Evolutionary conservation across 306 rosid genomes (phyloP).

Genomic region (Trifolium dubium): DNA sequence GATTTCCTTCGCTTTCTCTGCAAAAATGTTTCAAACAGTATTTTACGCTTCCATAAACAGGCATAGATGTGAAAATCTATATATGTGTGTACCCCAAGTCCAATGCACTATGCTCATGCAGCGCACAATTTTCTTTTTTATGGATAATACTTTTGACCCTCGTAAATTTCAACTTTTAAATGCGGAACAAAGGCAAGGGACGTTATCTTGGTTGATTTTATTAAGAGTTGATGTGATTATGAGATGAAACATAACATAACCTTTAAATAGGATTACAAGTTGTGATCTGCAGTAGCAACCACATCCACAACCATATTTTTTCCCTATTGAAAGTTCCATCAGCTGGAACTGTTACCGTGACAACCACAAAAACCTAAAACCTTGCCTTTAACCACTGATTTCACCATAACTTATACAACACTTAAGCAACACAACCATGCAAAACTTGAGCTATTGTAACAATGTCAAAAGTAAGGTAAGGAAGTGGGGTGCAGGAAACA

Average conservation of each 20-base stretch:
- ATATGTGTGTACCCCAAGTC: slow-evolving; percentile 6
- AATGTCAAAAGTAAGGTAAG: slow-evolving; percentile 16
- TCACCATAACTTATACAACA: slow-evolving; percentile 20
- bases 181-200: slow-evolving; percentile 23
- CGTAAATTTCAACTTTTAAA: background rate
- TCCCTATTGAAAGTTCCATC: slow-evolving; percentile 34
- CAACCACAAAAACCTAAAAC: slow-evolving; percentile 42
- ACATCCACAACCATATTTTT: slow-evolving; percentile 40
- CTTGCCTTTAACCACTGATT: slow-evolving; percentile 35
- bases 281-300: slow-evolving; percentile 25
- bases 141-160: slow-evolving; percentile 3
- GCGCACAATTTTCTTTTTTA: slow-evolving; percentile 17
- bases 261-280: slow-evolving; percentile 24
- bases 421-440: slow-evolving; percentile 26
- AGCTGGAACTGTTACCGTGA: slow-evolving; percentile 34
- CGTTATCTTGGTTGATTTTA: slow-evolving; percentile 27
- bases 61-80: slow-evolving; percentile 8
- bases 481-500: background rate
- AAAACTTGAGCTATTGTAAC: slow-evolving; percentile 18
- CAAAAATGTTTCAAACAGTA: slow-evolving; percentile 44
- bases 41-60: slow-evolving; percentile 43
- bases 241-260: slow-evolving; percentile 42
- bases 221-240: background rate
- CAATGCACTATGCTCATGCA: slow-evolving; percentile 20
- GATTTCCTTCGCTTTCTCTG: slow-evolving; percentile 96